Base-by-base conservation (phyloP, 1,139 yeast species). In the Chernovozyma sophiae-reginae region DNA sequence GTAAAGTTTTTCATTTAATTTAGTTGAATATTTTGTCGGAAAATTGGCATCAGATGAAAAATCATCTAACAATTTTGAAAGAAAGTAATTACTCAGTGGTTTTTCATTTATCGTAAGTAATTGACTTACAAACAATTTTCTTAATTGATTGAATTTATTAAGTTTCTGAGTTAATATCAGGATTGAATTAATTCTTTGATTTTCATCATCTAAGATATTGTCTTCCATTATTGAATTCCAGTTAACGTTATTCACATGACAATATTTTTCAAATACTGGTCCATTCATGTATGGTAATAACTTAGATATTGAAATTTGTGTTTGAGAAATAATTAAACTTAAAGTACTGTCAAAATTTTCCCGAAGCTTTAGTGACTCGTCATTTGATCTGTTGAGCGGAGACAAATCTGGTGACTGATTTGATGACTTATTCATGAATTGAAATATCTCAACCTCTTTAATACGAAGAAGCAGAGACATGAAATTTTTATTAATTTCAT, bases 71-170 rank as follows among this genome's bases (percentile, higher is more conserved):
- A 65, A 42, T 37, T 51, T 54, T 36, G 51, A 51, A 3, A 64
- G 36, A 41, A 66, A 68, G 42, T 65, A 68, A 40, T 58, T 68
- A 18, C 48, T 44, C 28, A 47, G 49, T 8, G 57, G 53, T 5
- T 36, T 29, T 37, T 65, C 72, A 44, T 67, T 62, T 12, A 68
- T 38, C 2, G 72, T 59, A n/a, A 70, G 48, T 24, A 70, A 47
- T 42, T 67, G 68, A 45, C 74, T 67, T 4, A 69, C 55, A 20
- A 69, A 47, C 12, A 70, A 47, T 40, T 69, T 65, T 31, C 76
- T 45, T 26, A 65, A 45, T 34, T 63, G 65, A 41, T 68, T 67
- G 44, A 69, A 70, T 28, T 53, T 49, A 32, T 53, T 51, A 32
- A 61, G 42, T 34, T 48, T 52, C 12, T 42, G 37, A 4, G 54